These are phyloP conservation scores for Pseudogymnoascus sp. DNA, from an alignment of 2,329 filamentous ascomycete genomes.

Conservation along the genomic window DNA sequence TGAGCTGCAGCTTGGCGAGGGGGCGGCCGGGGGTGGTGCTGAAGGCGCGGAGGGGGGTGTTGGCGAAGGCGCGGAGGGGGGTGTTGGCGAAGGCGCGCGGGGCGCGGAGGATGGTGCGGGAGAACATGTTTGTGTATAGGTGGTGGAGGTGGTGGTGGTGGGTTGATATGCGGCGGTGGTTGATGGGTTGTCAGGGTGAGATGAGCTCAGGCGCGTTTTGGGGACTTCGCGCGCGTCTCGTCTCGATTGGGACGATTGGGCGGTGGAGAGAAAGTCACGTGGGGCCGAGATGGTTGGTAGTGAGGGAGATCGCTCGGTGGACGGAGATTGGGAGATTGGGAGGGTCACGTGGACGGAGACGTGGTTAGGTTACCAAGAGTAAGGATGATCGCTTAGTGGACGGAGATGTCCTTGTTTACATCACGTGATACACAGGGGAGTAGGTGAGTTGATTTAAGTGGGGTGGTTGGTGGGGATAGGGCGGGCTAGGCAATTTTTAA, in stretches of 20 bases:
- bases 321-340: background rate
- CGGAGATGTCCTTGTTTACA: background rate
- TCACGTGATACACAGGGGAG: background rate
- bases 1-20: slow-evolving; percentile 73
- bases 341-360: background rate
- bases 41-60: slow-evolving; percentile 60
- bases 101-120: slow-evolving; percentile 18
- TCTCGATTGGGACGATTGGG: background rate
- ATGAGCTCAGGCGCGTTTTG: slow-evolving; percentile 4
- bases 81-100: slow-evolving; percentile 34
- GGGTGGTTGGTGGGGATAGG: background rate
- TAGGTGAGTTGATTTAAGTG: background rate
- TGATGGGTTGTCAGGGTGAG: background rate
- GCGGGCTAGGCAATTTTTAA: background rate
- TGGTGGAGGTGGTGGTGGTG: slow-evolving; percentile 5
- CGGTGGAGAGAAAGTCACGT: background rate
- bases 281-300: background rate
- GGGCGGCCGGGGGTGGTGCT: slow-evolving; percentile 53
- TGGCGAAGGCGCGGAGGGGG: slow-evolving; percentile 36
- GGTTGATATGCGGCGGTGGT: background rate
- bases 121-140: slow-evolving; percentile 1
- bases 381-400: background rate
- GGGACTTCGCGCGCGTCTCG: background rate
- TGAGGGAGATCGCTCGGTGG: background rate
- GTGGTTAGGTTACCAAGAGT: background rate